Conservation (phyloP, 345 rosid species). For the Linum usitatissimum region DNA sequence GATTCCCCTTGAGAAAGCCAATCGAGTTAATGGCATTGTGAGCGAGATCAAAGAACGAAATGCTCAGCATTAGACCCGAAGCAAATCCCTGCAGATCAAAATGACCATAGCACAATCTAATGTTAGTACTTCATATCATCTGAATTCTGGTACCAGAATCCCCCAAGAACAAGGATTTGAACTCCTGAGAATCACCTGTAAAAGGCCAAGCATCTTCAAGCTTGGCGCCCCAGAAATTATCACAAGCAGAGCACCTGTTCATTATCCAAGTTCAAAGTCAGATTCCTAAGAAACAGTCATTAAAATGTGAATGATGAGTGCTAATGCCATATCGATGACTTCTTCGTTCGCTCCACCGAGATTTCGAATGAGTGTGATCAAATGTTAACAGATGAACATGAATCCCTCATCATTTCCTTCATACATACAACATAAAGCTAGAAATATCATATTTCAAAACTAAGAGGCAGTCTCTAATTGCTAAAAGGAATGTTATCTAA, state of each 20-base stretch:
- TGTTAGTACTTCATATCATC: neutral
- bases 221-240: constrained; percentile 70
- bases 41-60: constrained; percentile 91
- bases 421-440: neutral
- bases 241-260: constrained; percentile 77
- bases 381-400: neutral
- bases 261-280: constrained; percentile 13
- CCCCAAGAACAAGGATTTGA: constrained; percentile 1
- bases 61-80: constrained; percentile 94
- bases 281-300: constrained; percentile 1
- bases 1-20: constrained; percentile 89
- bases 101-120: neutral
- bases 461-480: neutral
- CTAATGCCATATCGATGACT: neutral
- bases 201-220: constrained; percentile 91
- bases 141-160: constrained; percentile 6
- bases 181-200: constrained; percentile 47
- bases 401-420: too few relatives aligned
- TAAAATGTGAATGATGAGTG: too few relatives aligned
- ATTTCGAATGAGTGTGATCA: neutral
- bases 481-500: too few relatives aligned
- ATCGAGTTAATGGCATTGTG: constrained; percentile 95
- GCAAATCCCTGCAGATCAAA: constrained; percentile 73
- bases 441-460: neutral
- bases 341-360: neutral